Conservation (phyloP, 2,329 filamentous ascomycete genomes). For the Scedosporium apiospermum region DNA sequence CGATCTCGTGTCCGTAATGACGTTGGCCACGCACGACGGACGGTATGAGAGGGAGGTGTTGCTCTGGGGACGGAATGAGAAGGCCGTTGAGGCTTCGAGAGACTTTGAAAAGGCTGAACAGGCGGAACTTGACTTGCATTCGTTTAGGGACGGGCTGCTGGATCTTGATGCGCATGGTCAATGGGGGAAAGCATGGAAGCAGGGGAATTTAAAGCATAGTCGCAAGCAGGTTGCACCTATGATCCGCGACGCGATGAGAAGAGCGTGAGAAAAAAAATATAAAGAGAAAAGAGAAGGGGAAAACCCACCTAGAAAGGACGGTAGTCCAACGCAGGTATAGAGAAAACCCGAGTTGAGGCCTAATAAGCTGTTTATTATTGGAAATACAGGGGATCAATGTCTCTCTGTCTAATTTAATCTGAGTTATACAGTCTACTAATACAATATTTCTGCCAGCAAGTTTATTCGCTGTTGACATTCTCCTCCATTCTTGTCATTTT, state of each 20-base stretch:
- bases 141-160: conserved; percentile 40
- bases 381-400: neutral
- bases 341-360: neutral
- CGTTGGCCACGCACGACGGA: conserved; percentile 45
- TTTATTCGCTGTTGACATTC: no score
- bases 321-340: neutral
- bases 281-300: neutral
- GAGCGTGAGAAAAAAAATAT: neutral
- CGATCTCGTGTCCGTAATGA: conserved; percentile 61
- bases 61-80: conserved; percentile 49
- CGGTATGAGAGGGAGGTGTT: conserved; percentile 58
- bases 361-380: no score
- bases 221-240: conserved; percentile 63
- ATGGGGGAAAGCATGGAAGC: conserved; percentile 56
- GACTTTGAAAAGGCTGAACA: conserved; percentile 39
- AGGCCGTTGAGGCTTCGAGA: conserved; percentile 38
- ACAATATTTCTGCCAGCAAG: no score
- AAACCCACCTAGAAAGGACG: no score
- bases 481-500: no score
- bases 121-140: conserved; percentile 44
- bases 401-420: neutral
- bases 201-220: conserved; percentile 51
- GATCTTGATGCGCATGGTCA: conserved; percentile 27
- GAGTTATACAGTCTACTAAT: neutral
- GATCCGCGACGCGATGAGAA: conserved; percentile 44